These are phyloP conservation scores for Suillus tomentosus DNA, from an alignment of 768 basidiomycete genomes.

Conservation along the genomic window DNA sequence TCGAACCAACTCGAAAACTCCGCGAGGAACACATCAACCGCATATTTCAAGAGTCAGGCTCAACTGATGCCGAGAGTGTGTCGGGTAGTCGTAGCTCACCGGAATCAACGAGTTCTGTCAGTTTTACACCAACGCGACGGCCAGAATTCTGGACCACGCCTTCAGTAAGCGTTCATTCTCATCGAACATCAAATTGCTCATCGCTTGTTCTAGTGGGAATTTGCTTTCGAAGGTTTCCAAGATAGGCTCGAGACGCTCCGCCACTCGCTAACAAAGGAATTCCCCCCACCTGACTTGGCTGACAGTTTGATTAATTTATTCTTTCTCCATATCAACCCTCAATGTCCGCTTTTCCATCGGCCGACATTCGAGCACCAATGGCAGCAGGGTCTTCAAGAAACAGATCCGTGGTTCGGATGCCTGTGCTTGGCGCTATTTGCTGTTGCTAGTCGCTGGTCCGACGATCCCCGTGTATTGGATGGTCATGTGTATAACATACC, in stretches of 20 bases:
- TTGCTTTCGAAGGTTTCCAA: conserved; percentile 50
- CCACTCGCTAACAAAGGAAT: conserved; percentile 40
- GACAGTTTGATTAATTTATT: conserved; percentile 62
- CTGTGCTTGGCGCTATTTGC: conserved; percentile 69
- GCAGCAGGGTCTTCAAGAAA: conserved; percentile 51
- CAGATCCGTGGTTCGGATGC: conserved; percentile 59
- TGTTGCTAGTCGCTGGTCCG: conserved; percentile 64
- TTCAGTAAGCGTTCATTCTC: conserved; percentile 39
- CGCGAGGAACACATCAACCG: conserved; percentile 53
- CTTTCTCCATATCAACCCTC: conserved; percentile 61
- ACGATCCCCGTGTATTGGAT: conserved; percentile 60
- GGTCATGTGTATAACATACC: conserved; percentile 27
- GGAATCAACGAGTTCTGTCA: conserved; percentile 24
- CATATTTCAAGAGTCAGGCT: conserved; percentile 15
- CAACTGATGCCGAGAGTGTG: conserved; percentile 17
- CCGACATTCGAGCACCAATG: conserved; percentile 69
- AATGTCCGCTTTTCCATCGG: conserved; percentile 70
- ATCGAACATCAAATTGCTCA: conserved; percentile 9
- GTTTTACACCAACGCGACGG: conserved; percentile 36
- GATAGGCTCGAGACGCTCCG: conserved; percentile 29
- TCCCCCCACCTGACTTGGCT: conserved; percentile 68
- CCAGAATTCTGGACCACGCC: conserved; percentile 60
- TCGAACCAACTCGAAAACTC: conserved; percentile 54
- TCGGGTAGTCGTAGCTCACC: conserved; percentile 19
- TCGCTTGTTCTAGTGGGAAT: conserved; percentile 53